Conservation (phyloP, 108 stramenopile genomes). For the Aurantiochytrium sp. region DNA sequence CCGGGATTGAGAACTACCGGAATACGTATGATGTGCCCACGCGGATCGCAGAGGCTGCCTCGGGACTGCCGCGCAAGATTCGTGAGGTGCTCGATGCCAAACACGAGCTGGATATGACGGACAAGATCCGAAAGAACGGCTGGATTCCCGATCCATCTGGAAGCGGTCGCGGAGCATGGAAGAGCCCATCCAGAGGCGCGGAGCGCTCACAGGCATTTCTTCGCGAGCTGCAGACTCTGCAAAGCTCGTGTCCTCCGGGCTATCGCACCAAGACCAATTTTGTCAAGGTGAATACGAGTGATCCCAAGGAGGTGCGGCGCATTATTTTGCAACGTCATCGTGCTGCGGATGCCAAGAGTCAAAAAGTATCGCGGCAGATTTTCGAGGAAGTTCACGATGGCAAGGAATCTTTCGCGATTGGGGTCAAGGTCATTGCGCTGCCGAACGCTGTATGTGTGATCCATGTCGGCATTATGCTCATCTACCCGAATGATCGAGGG, state of each 20-base stretch:
- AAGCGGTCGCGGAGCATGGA: not conserved
- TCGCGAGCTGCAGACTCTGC: not conserved
- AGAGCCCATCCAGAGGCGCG: not conserved
- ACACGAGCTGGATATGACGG: not conserved
- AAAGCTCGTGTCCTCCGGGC: not conserved
- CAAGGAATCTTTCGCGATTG: not conserved
- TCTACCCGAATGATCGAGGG: not conserved
- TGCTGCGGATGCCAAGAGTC: not conserved
- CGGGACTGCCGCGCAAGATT: not conserved
- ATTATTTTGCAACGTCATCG: not conserved
- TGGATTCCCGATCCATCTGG: not conserved
- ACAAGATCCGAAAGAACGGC: not conserved
- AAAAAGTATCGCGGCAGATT: not conserved
- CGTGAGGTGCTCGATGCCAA: not conserved
- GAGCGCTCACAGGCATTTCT: not conserved
- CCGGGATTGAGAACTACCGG: not conserved
- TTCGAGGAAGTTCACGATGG: not conserved
- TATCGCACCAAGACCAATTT: not conserved
- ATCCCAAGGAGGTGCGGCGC: constrained; percentile 12
- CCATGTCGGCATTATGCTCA: not conserved
- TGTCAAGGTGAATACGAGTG: not conserved
- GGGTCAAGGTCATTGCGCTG: not conserved
- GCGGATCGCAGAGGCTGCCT: not conserved
- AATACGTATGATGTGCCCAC: not conserved
- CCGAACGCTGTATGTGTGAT: not conserved